Conservation (phyloP, 306 rosid genomes). For the Quercus wislizeni region DNA sequence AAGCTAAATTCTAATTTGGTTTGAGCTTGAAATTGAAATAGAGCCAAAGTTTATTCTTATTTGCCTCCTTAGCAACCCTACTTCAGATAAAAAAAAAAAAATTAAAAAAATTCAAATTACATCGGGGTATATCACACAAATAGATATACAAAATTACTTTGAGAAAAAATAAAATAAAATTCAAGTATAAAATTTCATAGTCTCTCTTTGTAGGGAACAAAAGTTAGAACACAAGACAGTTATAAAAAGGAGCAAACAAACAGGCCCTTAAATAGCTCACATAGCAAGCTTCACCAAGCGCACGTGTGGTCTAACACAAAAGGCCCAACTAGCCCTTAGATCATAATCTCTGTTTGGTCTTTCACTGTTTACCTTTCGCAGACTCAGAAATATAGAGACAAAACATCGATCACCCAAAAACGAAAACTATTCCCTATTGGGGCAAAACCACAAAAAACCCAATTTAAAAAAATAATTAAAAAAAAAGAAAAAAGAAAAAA, state of each 20-base stretch:
- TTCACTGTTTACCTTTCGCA: background rate
- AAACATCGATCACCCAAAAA: background rate
- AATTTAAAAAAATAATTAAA: too few relatives aligned
- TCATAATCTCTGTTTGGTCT: constrained; percentile 27
- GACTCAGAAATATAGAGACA: constrained; percentile 1
- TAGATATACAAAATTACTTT: background rate
- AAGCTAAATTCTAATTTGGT: background rate
- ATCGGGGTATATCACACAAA: background rate
- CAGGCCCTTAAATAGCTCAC: background rate
- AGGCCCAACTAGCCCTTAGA: constrained; percentile 1
- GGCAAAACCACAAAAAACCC: background rate
- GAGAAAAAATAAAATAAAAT: background rate
- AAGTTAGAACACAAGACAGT: too few relatives aligned
- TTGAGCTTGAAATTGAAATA: background rate
- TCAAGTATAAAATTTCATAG: background rate
- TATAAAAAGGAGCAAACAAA: background rate
- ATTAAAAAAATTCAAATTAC: background rate
- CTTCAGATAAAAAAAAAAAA: too few relatives aligned
- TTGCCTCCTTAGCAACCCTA: too few relatives aligned
- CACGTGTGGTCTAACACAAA: constrained; percentile 14
- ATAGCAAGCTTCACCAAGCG: background rate
- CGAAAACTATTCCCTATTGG: background rate
- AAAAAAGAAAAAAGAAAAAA: background rate
- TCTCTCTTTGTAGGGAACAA: too few relatives aligned
- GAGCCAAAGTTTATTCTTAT: too few relatives aligned